Conservation (phyloP, 1,284 basidiomycete species). For the Quambalaria eucalypti region DNA sequence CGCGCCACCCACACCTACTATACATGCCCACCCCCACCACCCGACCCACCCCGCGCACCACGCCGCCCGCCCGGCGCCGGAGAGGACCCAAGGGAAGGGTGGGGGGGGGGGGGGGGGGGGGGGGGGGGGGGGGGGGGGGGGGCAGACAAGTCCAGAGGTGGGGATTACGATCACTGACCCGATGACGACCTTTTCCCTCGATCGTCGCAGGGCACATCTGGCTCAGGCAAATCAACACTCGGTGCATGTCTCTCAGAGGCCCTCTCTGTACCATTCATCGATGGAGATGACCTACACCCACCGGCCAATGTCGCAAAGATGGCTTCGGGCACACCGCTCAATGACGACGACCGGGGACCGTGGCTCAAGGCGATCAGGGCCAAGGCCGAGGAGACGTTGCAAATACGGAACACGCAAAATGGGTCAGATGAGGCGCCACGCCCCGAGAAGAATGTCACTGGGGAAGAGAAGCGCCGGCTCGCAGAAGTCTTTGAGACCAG, state of each 20-base stretch:
- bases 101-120: no score
- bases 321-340: conserved; percentile 67
- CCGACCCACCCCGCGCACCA: no score
- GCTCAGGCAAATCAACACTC: conserved; percentile 72
- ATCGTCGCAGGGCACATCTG: conserved; percentile 37
- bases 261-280: conserved; percentile 66
- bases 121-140: no score
- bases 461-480: conserved; percentile 1
- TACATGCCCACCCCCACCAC: no score
- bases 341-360: conserved; percentile 67
- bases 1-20: no score
- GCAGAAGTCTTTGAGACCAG: conserved; percentile 8
- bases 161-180: no score
- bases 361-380: conserved; percentile 70
- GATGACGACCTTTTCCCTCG: no score
- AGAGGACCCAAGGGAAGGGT: no score
- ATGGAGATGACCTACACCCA: conserved; percentile 84
- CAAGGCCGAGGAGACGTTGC: conserved; percentile 52
- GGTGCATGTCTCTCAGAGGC: conserved; percentile 59
- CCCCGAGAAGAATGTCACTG: background rate
- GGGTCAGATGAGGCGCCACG: background rate
- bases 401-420: background rate
- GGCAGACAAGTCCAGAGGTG: no score
- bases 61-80: no score
- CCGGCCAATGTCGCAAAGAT: conserved; percentile 77